Base-by-base conservation (phyloP, 768 basidiomycete species). In the Xerocomus potaroensis region DNA sequence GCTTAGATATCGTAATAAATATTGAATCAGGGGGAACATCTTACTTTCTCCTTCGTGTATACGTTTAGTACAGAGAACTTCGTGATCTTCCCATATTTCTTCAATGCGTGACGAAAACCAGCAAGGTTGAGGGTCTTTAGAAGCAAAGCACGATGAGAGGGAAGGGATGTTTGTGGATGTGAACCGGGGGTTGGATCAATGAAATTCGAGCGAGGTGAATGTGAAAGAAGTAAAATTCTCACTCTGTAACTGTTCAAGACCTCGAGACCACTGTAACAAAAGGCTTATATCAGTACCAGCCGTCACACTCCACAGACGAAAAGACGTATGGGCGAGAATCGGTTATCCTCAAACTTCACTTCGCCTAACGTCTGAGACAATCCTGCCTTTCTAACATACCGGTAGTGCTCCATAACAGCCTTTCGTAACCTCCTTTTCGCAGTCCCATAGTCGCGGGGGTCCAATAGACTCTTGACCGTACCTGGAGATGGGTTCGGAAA, bases 191-290 rank as follows among this genome's bases (percentile, higher is more conserved):
- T 31, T 21, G 29, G 24, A 32, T 21, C 31, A 26, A 42, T 7
- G 6, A 23, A 5, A 29, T 42, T 55, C 22, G 23, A 34, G 41
- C 3, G 12, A 39, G n/a, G 24, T 39, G 26, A 58, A 29, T n/a
- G 42, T n/a, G n/a, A n/a, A n/a, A n/a, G n/a, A n/a, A 33, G 18
- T 27, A 38, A n/a, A 26, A 41, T 3, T n/a, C 51, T 41, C 38
- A 91, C 91, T 26, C 91, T 77, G 65, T 95, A 99, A 60, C 91
- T 91, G 56, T 91, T 88, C 50, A 99, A 72, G 42, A 85, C 69
- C 61, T 95, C 92, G 18, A 96, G 70, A 9, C 79, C 85, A 15
- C 91, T 87, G 57, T 31, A 31, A 52, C 15, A 35, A 14, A 45
- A 12, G 26, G 7, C 18, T 5, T 4, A 32, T 39, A 40, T 63